phyloP scores from a whole-genome alignment of 441 rosid genomes.

The Gossypium gossypioides region DNA sequence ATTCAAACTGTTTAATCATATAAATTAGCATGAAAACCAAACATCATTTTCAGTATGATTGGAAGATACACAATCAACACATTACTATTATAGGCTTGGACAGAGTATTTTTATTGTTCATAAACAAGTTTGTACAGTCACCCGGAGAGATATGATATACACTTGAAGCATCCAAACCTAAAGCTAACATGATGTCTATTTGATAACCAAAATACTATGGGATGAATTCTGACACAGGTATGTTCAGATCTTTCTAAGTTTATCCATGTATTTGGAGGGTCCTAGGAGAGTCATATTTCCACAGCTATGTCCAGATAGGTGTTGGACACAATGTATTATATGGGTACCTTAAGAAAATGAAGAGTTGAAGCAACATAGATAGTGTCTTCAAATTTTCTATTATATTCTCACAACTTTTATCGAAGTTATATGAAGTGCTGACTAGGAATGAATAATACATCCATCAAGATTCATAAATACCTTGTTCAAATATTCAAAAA shows the following conservation, averaged over 20 bases:
- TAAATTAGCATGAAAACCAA: not conserved
- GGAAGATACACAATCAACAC: not conserved
- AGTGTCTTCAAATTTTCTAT: not conserved
- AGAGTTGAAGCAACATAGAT: not conserved
- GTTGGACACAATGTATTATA: not conserved
- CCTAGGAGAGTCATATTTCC: not conserved
- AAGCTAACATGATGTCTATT: not conserved
- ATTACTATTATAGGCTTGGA: not conserved
- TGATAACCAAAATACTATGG: not conserved
- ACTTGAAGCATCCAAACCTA: not conserved
- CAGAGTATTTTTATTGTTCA: not conserved
- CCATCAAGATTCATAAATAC: conserved; percentile 26
- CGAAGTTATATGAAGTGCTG: not conserved
- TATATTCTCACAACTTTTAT: not conserved
- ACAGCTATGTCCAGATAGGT: not conserved
- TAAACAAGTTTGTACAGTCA: not conserved
- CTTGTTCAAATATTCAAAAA: conserved; percentile 68
- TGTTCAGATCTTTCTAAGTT: not conserved
- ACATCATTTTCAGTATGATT: not conserved
- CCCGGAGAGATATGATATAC: not conserved
- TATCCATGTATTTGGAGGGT: not conserved
- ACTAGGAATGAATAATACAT: not conserved
- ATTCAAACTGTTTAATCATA: not conserved
- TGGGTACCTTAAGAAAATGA: not conserved
- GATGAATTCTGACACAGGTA: not conserved